Evolutionary conservation across 805 yeast species (phyloP), one percentile per base, ranked within the genome.

Genomic region (Myxozyma melibiosi): DNA sequence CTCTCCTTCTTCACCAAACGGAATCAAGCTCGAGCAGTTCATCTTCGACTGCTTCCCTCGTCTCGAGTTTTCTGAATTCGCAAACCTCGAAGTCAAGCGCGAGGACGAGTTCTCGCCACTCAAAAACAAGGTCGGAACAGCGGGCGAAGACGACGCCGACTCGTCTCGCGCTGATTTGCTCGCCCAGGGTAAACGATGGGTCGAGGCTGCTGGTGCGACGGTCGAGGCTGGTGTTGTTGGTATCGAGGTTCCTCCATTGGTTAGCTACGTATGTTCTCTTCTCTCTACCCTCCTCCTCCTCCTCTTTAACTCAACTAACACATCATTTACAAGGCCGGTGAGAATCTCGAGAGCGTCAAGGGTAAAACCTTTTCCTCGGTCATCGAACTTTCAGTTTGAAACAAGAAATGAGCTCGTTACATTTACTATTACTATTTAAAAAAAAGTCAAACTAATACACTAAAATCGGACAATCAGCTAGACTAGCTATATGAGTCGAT

Each of bases 31-130:
- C 68, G 99, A 94, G 72, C 98, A 92, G 71, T 94, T 94, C 67
- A 96, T 94, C 55, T 94, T 94, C 75, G 99, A 94, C 70, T 96
- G 94, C 24, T 94, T 94, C 74, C 91, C 91, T 48, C 80, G 84
- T 30, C 85, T 94, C 34, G 79, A 81, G 11, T 69, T 91, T 61
- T 69, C 71, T 14, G 82, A 81, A 67, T 94, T 94, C 71, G 99
- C 96, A 0, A 88, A 95, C 70, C 78, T 94, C 56, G 99, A 94
- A 74, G 99, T 94, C 22, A 86, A 82, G 37, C 83, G 99, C 71
- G 62, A 75, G 2, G 84, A 83, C 57, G 99, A 94, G 72, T 94
- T 94, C 69, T 86, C 96, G 18, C 99, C 99, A 2, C 80, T 94
- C 72, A 94, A 94, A 69, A 94, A 94, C 72, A 96, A 89, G 1